These are phyloP conservation scores for Spathaspora gorwiae DNA, from an alignment of 805 yeast genomes.

Conservation along the genomic window DNA sequence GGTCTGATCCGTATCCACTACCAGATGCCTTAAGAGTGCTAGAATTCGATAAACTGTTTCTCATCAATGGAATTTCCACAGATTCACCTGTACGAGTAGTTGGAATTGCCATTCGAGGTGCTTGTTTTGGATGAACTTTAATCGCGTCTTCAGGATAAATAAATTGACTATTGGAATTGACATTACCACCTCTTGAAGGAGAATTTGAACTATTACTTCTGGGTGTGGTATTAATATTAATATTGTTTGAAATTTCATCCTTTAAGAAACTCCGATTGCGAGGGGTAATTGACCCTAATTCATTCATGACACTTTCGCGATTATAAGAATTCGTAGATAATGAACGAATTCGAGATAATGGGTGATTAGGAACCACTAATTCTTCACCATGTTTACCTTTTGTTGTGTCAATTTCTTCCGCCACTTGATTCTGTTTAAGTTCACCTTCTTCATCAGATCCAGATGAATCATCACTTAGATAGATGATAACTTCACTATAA, in stretches of 20 bases:
- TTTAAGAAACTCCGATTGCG: background rate
- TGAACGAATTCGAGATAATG: constrained; percentile 26
- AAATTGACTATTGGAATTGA: background rate
- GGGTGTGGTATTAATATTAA: background rate
- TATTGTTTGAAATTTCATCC: background rate
- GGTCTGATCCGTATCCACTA: background rate
- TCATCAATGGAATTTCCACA: constrained; percentile 57
- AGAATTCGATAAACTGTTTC: constrained; percentile 17
- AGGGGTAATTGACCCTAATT: background rate
- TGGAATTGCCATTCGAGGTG: constrained; percentile 65
- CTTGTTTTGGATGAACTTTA: constrained; percentile 20
- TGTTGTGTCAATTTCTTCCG: background rate
- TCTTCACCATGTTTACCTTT: constrained; percentile 13
- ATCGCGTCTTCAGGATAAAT: constrained; percentile 10
- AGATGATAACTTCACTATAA: constrained; percentile 62
- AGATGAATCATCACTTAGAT: constrained; percentile 62
- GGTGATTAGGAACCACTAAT: constrained; percentile 17
- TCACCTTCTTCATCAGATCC: constrained; percentile 25
- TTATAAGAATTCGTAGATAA: constrained; percentile 19
- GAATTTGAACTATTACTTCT: constrained; percentile 1
- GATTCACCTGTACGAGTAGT: constrained; percentile 78
- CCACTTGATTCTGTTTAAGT: constrained; percentile 31
- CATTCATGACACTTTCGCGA: background rate
- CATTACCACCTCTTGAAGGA: constrained; percentile 1
- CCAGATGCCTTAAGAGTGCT: constrained; percentile 1